Evolutionary conservation across 768 basidiomycete species (phyloP).

Genomic region (Zangia roseola): DNA sequence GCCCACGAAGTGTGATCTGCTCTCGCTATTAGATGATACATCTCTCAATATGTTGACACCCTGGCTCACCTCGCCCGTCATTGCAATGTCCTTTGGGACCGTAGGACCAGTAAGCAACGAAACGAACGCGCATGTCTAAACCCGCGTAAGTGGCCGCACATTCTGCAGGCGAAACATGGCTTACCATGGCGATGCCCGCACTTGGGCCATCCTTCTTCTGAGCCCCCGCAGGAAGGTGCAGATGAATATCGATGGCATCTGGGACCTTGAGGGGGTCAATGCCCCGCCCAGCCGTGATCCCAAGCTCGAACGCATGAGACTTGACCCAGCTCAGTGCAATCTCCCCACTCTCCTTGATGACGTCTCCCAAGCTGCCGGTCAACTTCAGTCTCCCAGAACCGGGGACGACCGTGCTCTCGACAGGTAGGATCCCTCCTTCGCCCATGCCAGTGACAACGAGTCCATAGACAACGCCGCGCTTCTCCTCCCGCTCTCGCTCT

Average conservation of each 20-base stretch:
- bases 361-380: constrained; percentile 85
- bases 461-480: constrained; percentile 78
- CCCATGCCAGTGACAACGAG: constrained; percentile 88
- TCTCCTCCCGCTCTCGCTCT: constrained; percentile 71
- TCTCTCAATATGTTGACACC: not conserved
- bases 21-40: not conserved
- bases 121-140: constrained; percentile 81
- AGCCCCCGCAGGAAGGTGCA: constrained; percentile 87
- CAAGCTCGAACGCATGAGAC: constrained; percentile 75
- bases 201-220: constrained; percentile 94
- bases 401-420: constrained; percentile 80
- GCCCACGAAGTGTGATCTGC: constrained; percentile 79
- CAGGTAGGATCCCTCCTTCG: constrained; percentile 80
- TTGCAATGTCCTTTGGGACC: constrained; percentile 71
- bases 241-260: constrained; percentile 76
- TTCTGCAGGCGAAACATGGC: constrained; percentile 7
- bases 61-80: constrained; percentile 80
- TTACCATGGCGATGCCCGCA: constrained; percentile 85
- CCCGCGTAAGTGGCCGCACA: not conserved
- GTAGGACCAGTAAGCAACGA: constrained; percentile 77
- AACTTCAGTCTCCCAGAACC: constrained; percentile 71
- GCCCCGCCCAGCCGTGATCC: constrained; percentile 65
- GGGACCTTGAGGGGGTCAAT: constrained; percentile 77
- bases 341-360: constrained; percentile 90
- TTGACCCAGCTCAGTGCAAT: constrained; percentile 93